These are phyloP conservation scores for Hygrocybe coccinea DNA, from an alignment of 768 basidiomycete genomes.

Conservation along the genomic window DNA sequence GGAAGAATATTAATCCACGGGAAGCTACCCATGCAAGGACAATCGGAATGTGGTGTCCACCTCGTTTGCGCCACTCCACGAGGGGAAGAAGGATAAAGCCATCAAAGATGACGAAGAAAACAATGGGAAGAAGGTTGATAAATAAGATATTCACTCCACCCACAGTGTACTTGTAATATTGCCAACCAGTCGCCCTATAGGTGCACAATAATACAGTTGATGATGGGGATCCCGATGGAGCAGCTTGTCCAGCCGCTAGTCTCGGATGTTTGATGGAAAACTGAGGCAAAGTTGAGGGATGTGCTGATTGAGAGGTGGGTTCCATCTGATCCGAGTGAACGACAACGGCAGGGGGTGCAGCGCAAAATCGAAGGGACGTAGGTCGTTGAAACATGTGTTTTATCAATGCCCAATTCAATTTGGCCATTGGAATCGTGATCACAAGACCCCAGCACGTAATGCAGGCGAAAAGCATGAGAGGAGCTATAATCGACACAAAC, in stretches of 20 bases:
- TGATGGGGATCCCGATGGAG: slow-evolving; percentile 67
- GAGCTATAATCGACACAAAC: slow-evolving; percentile 75
- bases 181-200: slow-evolving; percentile 81
- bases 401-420: slow-evolving; percentile 91
- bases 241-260: slow-evolving; percentile 80
- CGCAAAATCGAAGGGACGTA: slow-evolving; percentile 84
- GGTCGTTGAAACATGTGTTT: slow-evolving; percentile 76
- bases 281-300: slow-evolving; percentile 33
- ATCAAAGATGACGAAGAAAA: slow-evolving; percentile 95
- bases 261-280: slow-evolving; percentile 69
- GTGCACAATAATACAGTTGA: slow-evolving; percentile 93
- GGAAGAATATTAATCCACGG: slow-evolving; percentile 73
- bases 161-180: slow-evolving; percentile 99
- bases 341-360: slow-evolving; percentile 72
- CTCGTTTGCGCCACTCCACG: slow-evolving; percentile 55
- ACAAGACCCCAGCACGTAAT: slow-evolving; percentile 92
- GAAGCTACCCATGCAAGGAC: slow-evolving; percentile 68
- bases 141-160: slow-evolving; percentile 98
- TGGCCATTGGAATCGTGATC: slow-evolving; percentile 97
- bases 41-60: slow-evolving; percentile 53
- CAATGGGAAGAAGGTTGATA: slow-evolving; percentile 87
- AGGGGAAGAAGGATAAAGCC: slow-evolving; percentile 75
- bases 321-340: slow-evolving; percentile 33
- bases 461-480: slow-evolving; percentile 83
- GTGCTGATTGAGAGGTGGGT: slow-evolving; percentile 23